Base-by-base conservation (phyloP, 2,329 filamentous ascomycete species). In the Paraphoma chrysanthemicola region DNA sequence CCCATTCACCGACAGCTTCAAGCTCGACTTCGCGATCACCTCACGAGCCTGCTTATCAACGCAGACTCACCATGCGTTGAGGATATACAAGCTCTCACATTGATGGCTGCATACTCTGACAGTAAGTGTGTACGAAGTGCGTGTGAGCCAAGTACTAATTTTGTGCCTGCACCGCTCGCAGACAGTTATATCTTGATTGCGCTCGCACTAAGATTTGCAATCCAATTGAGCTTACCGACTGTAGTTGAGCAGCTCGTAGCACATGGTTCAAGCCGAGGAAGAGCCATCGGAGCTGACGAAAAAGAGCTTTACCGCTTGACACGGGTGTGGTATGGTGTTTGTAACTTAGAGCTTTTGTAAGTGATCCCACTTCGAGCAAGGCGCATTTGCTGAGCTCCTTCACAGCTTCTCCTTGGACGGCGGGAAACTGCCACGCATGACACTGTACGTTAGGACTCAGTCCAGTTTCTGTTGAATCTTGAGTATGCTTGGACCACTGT, bases 21-120 rank as follows among this genome's bases (percentile, higher is more conserved):
- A 38, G 60, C 62, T n/a, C 58, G 68, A 17, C 59, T 76, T 6
- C 66, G 73, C 9, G 71, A 73, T 33, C 78, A 81, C 53, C 56
- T 82, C n/a, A 80, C 84, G 8, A 80, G 80, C 36, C 68, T 80
- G 0, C 76, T 83, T 2, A 78, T 82, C 14, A 73, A 80, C 39
- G 73, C 73, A 3, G 70, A 69, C 2, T 55, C 77, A 1, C 76
- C 76, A 11, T 76, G 72, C 7, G 51, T 85, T 0, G 84, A 86
- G 55, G 81, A 80, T 0, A 69, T 86, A 0, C 83, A 86, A 53
- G 82, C 83, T 3, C 72, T 86, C 6, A 68, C 85, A 0, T 72
- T 85, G 1, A 77, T 82, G 47, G 82, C 83, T 0, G 83, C 81
- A 52, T 86, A 85, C 57, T 81, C 80, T 0, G 77, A 84, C 23